Conservation (phyloP, 2,329 filamentous ascomycete genomes). For the Uncinocarpus reesii region DNA sequence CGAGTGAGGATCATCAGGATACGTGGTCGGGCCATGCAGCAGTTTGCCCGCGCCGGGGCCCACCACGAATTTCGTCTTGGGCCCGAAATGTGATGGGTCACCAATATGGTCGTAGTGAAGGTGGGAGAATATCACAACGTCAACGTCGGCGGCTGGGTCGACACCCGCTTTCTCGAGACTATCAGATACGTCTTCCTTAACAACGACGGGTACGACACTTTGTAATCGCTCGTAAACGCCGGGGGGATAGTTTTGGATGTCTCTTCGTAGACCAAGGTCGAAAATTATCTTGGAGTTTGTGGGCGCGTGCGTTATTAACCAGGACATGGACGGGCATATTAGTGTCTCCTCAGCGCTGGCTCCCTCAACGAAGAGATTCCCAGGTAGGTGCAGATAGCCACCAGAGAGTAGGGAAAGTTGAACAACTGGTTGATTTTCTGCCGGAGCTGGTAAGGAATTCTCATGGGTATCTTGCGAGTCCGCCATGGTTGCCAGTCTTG, state of each 20-base stretch:
- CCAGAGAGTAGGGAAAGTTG: constrained; percentile 3
- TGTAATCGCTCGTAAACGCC: constrained; percentile 16
- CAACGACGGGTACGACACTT: constrained; percentile 13
- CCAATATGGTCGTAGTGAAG: constrained; percentile 26
- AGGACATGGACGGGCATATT: constrained; percentile 11
- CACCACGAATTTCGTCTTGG: constrained; percentile 20
- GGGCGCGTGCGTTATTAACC: constrained; percentile 9
- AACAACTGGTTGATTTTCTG: background rate
- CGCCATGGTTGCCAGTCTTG: background rate
- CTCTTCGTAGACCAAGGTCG: constrained; percentile 27
- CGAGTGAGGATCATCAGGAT: constrained; percentile 19
- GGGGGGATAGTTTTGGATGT: constrained; percentile 23
- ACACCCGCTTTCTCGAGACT: constrained; percentile 20
- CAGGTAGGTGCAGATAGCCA: constrained; percentile 10
- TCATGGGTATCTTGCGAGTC: background rate
- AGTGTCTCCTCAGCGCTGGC: background rate
- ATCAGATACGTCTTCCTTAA: constrained; percentile 21
- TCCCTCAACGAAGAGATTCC: constrained; percentile 4
- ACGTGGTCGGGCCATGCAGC: constrained; percentile 16
- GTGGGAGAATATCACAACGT: constrained; percentile 25
- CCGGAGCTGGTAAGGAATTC: background rate
- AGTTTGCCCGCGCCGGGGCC: constrained; percentile 21
- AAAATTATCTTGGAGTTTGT: constrained; percentile 20
- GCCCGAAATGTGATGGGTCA: constrained; percentile 21
- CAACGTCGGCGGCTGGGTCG: constrained; percentile 17